These are phyloP conservation scores for Kandelia obovata DNA, from an alignment of 345 rosid genomes.

Conservation along the genomic window DNA sequence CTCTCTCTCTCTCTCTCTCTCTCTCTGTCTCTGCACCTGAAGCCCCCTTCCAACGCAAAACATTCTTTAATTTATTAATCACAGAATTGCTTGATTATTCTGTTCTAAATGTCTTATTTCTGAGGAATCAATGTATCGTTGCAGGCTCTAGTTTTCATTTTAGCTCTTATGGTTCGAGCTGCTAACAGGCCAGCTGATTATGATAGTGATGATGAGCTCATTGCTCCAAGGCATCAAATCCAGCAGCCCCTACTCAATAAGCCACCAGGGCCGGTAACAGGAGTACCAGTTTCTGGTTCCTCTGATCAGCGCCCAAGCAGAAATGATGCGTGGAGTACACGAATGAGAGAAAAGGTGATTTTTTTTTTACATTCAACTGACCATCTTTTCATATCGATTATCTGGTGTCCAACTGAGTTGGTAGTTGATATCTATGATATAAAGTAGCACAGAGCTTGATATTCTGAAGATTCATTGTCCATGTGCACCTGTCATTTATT, in stretches of 20 bases:
- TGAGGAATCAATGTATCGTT: constrained; percentile 14
- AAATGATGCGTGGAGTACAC: constrained; percentile 97
- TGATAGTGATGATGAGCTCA: constrained; percentile 91
- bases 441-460: no score
- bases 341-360: constrained; percentile 95
- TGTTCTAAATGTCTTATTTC: not conserved
- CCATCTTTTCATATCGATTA: not conserved
- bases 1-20: no score
- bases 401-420: not conserved
- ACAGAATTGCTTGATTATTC: no score
- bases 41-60: no score
- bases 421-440: no score
- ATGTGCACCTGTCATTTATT: no score
- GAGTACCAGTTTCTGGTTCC: constrained; percentile 76
- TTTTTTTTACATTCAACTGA: constrained; percentile 2
- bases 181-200: constrained; percentile 77
- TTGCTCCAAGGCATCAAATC: constrained; percentile 72
- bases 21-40: not conserved
- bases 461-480: no score
- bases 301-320: constrained; percentile 87
- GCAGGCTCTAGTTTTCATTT: constrained; percentile 84
- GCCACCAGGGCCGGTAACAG: constrained; percentile 66
- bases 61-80: no score
- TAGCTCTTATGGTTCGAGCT: constrained; percentile 76
- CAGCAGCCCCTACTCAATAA: constrained; percentile 79